A percentile compares a stretch with the other conserved stretches of the same genome.
phyloP scores from a whole-genome alignment of 257 asterid species.

The Gynochthodes officinalis region DNA sequence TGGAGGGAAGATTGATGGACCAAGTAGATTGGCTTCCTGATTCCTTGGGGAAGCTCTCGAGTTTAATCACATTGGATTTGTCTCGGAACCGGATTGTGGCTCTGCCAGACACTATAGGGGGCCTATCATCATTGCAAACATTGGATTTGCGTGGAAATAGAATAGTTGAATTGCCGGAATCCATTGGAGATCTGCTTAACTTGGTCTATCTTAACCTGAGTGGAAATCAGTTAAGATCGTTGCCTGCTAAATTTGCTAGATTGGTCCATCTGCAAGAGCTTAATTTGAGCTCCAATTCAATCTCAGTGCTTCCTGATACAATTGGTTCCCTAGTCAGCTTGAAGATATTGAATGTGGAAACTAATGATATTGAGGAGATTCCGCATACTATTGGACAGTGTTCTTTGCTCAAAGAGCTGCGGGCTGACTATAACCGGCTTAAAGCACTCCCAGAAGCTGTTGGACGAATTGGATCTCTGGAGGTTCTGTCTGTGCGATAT shows the following conservation, averaged over 20 bases:
- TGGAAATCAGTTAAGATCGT: conserved; percentile 64
- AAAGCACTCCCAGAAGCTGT: conserved; percentile 94
- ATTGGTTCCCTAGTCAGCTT: conserved; percentile 74
- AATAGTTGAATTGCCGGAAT: conserved; percentile 59
- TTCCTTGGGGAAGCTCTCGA: conserved; percentile 77
- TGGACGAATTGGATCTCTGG: conserved; percentile 63
- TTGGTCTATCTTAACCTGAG: conserved; percentile 58
- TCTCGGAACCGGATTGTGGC: conserved; percentile 72
- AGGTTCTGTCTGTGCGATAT: conserved; percentile 70
- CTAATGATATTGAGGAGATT: conserved; percentile 70
- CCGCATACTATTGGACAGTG: conserved; percentile 79
- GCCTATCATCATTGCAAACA: conserved; percentile 51
- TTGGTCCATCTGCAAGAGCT: conserved; percentile 66
- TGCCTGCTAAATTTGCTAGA: conserved; percentile 54
- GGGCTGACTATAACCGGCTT: conserved; percentile 69
- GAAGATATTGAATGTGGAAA: conserved; percentile 57
- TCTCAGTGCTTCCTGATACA: conserved; percentile 59
- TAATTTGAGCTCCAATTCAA: conserved; percentile 74
- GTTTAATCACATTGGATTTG: conserved; percentile 59
- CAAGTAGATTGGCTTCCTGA: conserved; percentile 96
- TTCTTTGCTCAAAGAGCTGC: conserved; percentile 61
- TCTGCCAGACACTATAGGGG: conserved; percentile 65
- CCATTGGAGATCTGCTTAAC: conserved; percentile 68
- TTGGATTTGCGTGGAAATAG: conserved; percentile 62
- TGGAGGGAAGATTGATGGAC: conserved; percentile 57